Evolutionary conservation across 164 flowering plant genomes (phyloP), one percentile per base, ranked within the genome.

Genomic region (Akebia trifoliata): DNA sequence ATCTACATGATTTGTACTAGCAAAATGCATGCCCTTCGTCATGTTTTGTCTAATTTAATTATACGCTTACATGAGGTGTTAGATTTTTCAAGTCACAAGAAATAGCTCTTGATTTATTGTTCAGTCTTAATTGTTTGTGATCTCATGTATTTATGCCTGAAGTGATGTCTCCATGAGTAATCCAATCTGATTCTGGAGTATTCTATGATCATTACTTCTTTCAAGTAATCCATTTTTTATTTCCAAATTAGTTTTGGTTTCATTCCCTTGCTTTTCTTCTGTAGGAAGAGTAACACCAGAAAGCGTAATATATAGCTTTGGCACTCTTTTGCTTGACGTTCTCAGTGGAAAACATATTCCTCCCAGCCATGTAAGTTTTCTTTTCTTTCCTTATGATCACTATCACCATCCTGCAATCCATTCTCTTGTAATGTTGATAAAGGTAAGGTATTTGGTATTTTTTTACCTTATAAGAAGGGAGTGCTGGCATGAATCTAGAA

Each of bases 281-380:
- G 70, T 36, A 92, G 98, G 98, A 40, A 79, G 96, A 69, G 93
- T 92, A 38, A 92, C 96, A 8, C 77, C 93, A 21, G 98, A 92
- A 73, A 92, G 98, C 78, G 98, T 89, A 53, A 81, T 81, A 38
- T 92, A 92, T 51, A 89, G 98, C 73, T 92, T 85, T 67, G 98
- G 98, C 43, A 89, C 96, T 36, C 89, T 92, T 63, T 67, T 92
- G 77, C 87, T 92, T 57, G 98, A 92, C 62, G 93, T 92, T 69
- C 81, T 92, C 35, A 89, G 96, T 74, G 98, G 98, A 56, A 92
- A 92, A 57, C 96, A 92, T 75, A 92, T 92, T 58, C 98, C 98
- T 64, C 98, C 96, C 14, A 92, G 96, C 69, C 98, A 85, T 74
- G 98, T 92, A 72, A 81, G 95, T 69, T 31, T 40, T 48, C 4